These are phyloP conservation scores for Schizophyllum amplum DNA, from an alignment of 1,284 basidiomycete species.

Conservation along the genomic window DNA sequence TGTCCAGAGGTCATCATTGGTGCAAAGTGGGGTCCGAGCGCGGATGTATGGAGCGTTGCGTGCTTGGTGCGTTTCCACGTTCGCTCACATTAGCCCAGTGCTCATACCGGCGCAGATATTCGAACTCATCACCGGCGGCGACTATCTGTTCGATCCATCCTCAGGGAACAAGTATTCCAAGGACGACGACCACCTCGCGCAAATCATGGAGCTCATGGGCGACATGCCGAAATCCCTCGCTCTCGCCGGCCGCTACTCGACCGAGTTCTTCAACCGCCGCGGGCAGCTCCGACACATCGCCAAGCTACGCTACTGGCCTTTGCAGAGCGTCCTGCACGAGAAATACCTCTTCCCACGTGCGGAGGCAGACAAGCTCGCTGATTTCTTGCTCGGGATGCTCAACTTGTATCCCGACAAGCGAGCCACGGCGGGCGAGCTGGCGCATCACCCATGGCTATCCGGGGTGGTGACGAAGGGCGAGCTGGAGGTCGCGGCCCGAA, in stretches of 20 bases:
- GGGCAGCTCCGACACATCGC: constrained; percentile 13
- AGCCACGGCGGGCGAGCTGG: constrained; percentile 5
- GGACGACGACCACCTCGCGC: constrained; percentile 89
- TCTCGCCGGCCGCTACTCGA: constrained; percentile 55
- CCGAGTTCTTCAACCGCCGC: constrained; percentile 65
- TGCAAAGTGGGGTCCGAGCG: constrained; percentile 77
- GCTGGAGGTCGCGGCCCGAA: neutral
- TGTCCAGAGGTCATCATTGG: constrained; percentile 87
- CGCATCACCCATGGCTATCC: constrained; percentile 5
- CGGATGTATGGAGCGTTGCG: constrained; percentile 83
- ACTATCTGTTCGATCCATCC: constrained; percentile 66
- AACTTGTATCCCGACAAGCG: constrained; percentile 6
- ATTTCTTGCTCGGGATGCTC: constrained; percentile 12
- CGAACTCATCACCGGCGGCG: constrained; percentile 70
- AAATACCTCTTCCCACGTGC: constrained; percentile 14
- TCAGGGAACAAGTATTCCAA: constrained; percentile 13
- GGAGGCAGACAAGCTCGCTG: constrained; percentile 10
- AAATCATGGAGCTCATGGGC: constrained; percentile 84
- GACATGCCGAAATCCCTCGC: constrained; percentile 69
- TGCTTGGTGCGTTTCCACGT: constrained; percentile 52
- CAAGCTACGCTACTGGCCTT: constrained; percentile 13
- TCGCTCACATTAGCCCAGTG: neutral
- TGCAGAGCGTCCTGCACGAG: constrained; percentile 12
- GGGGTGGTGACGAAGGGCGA: neutral
- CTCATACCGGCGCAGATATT: constrained; percentile 44